Conservation (phyloP, 2,329 filamentous ascomycete genomes). For the Rugonectria rugulosa region DNA sequence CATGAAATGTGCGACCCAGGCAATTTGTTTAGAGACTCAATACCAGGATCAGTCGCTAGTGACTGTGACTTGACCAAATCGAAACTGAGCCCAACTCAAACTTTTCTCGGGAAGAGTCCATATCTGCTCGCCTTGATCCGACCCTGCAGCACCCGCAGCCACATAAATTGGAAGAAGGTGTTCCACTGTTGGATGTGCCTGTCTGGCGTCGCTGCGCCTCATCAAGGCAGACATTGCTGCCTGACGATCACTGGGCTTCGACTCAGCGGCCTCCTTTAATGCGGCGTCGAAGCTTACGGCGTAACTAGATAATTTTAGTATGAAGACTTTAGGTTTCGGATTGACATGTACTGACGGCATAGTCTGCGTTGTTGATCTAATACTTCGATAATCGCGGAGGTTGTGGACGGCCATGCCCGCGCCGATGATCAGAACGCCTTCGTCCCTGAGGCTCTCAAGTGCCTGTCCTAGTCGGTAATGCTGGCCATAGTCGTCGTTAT, state of each 20-base stretch:
- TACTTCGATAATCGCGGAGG: background rate
- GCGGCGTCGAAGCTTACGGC: conserved; percentile 5
- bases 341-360: background rate
- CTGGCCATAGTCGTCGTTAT: conserved; percentile 1
- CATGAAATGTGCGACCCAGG: too few relatives aligned
- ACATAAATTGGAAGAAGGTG: conserved; percentile 8
- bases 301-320: conserved; percentile 1
- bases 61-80: background rate
- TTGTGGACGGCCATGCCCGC: conserved; percentile 13
- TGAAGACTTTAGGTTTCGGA: background rate
- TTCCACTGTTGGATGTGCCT: conserved; percentile 8
- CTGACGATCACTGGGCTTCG: background rate
- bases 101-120: conserved; percentile 1
- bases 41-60: background rate
- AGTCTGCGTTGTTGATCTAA: background rate
- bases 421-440: conserved; percentile 11
- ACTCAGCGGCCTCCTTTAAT: background rate
- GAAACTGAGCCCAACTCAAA: conserved; percentile 7
- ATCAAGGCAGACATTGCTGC: background rate
- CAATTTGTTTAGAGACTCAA: too few relatives aligned
- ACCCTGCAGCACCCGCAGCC: conserved; percentile 1
- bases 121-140: background rate
- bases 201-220: conserved; percentile 3
- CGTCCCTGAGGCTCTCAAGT: conserved; percentile 3
- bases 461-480: conserved; percentile 10